Conservation (phyloP, 1,139 yeast genomes). For the Arxiozyma slooffiae region DNA sequence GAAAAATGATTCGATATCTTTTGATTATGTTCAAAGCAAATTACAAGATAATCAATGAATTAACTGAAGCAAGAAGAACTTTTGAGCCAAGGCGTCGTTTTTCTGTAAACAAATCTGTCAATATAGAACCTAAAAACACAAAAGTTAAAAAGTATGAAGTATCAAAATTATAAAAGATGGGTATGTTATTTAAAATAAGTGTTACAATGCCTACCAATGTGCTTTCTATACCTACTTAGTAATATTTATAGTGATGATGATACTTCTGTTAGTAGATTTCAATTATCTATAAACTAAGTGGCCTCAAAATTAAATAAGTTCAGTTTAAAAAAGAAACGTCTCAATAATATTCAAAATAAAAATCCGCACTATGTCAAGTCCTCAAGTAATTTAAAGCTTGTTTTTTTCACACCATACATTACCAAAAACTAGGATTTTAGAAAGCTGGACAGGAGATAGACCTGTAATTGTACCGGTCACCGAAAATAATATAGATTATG, state of each 20-base stretch:
- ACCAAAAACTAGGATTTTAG: slow-evolving; percentile 62
- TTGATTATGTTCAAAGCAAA: slow-evolving; percentile 30
- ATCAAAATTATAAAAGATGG: slow-evolving; percentile 58
- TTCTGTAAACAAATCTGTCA: slow-evolving; percentile 16
- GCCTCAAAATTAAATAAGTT: slow-evolving; percentile 5
- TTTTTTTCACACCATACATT: slow-evolving; percentile 70
- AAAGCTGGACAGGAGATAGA: slow-evolving; percentile 57
- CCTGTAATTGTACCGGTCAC: slow-evolving; percentile 48
- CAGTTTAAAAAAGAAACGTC: slow-evolving; percentile 1
- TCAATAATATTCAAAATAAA: neutral
- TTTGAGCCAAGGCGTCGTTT: slow-evolving; percentile 23
- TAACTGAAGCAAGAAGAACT: slow-evolving; percentile 46
- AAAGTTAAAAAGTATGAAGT: slow-evolving; percentile 36
- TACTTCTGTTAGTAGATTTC: slow-evolving; percentile 8
- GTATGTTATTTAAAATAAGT: slow-evolving; percentile 67
- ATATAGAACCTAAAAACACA: slow-evolving; percentile 8
- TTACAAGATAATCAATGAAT: slow-evolving; percentile 42
- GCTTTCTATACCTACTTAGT: slow-evolving; percentile 11
- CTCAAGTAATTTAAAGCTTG: slow-evolving; percentile 39
- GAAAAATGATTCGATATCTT: slow-evolving; percentile 42
- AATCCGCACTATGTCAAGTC: slow-evolving; percentile 29
- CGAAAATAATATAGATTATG: slow-evolving; percentile 22
- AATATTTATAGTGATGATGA: slow-evolving; percentile 15
- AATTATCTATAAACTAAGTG: slow-evolving; percentile 26
- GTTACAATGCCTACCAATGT: slow-evolving; percentile 37